phyloP scores from a whole-genome alignment of 805 yeast species.

The Kuraishia cidri region DNA sequence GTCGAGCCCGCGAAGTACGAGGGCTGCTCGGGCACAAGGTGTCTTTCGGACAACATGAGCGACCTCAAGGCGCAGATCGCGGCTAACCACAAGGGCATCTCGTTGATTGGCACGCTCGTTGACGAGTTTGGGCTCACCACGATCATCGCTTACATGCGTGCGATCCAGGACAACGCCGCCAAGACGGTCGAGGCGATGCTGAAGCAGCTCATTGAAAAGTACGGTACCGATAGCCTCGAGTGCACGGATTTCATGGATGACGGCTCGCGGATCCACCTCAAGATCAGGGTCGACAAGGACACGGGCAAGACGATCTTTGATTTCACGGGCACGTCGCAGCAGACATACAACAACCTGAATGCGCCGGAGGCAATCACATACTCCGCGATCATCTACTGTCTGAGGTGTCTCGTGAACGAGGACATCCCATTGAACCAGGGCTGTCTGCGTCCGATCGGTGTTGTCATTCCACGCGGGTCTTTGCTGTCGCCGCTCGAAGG shows the following conservation, averaged over 20 bases:
- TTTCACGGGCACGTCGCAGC: conserved; percentile 81
- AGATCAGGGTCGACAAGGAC: conserved; percentile 37
- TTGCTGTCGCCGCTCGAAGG: conserved; percentile 66
- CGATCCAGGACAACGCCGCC: conserved; percentile 76
- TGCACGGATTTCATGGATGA: conserved; percentile 74
- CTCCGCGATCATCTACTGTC: conserved; percentile 82
- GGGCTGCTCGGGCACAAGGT: conserved; percentile 86
- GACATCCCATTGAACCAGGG: conserved; percentile 94
- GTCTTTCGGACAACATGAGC: conserved; percentile 74
- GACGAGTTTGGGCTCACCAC: conserved; percentile 51
- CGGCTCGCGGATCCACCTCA: conserved; percentile 59
- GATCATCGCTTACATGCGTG: conserved; percentile 68
- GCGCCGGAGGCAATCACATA: conserved; percentile 89
- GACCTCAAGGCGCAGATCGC: conserved; percentile 83
- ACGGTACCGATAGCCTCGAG: conserved; percentile 25
- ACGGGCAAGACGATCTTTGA: conserved; percentile 67
- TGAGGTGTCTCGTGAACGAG: conserved; percentile 76
- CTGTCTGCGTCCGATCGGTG: conserved; percentile 70
- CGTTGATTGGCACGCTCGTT: conserved; percentile 49
- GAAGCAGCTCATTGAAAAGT: conserved; percentile 32
- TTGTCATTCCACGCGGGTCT: conserved; percentile 53
- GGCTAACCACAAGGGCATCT: conserved; percentile 82
- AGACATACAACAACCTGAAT: conserved; percentile 81
- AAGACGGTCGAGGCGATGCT: conserved; percentile 53
- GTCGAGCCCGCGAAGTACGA: conserved; percentile 73